phyloP scores from a whole-genome alignment of 495 filamentous ascomycete genomes.

The Delitschia confertaspora region DNA sequence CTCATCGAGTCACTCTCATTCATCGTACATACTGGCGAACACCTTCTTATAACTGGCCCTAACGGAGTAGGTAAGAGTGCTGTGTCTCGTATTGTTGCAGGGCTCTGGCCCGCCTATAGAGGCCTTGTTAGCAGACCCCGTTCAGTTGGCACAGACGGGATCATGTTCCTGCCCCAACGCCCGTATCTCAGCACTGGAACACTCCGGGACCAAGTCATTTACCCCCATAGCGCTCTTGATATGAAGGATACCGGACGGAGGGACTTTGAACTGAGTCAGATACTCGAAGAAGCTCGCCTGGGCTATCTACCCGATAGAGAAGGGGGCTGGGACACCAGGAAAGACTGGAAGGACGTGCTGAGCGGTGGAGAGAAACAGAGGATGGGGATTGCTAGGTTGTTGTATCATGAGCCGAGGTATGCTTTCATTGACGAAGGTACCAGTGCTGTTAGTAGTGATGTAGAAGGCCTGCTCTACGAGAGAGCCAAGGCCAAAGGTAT shows the following conservation, averaged over 20 bases:
- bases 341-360: slow-evolving; percentile 97
- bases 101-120: slow-evolving; percentile 93
- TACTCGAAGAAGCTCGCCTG: slow-evolving; percentile 73
- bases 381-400: slow-evolving; percentile 75
- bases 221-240: slow-evolving; percentile 87
- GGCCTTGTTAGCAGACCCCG: slow-evolving; percentile 82
- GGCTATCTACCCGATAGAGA: slow-evolving; percentile 87
- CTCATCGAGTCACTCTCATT: slow-evolving; percentile 81
- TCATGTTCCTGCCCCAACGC: slow-evolving; percentile 96
- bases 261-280: slow-evolving; percentile 62
- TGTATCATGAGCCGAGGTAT: slow-evolving; percentile 92
- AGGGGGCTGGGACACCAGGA: slow-evolving; percentile 91
- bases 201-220: slow-evolving; percentile 93
- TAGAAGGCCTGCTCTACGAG: slow-evolving; percentile 90
- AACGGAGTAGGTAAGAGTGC: slow-evolving; percentile 94
- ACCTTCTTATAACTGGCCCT: slow-evolving; percentile 86
- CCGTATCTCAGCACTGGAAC: slow-evolving; percentile 95
- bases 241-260: slow-evolving; percentile 73
- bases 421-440: slow-evolving; percentile 95
- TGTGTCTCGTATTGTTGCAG: slow-evolving; percentile 80
- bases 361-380: slow-evolving; percentile 98
- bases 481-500: slow-evolving; percentile 85
- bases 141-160: slow-evolving; percentile 70
- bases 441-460: slow-evolving; percentile 83
- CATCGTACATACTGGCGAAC: slow-evolving; percentile 80